These are phyloP conservation scores for Mycena capillaripes DNA, from an alignment of 768 basidiomycete species.

Conservation along the genomic window DNA sequence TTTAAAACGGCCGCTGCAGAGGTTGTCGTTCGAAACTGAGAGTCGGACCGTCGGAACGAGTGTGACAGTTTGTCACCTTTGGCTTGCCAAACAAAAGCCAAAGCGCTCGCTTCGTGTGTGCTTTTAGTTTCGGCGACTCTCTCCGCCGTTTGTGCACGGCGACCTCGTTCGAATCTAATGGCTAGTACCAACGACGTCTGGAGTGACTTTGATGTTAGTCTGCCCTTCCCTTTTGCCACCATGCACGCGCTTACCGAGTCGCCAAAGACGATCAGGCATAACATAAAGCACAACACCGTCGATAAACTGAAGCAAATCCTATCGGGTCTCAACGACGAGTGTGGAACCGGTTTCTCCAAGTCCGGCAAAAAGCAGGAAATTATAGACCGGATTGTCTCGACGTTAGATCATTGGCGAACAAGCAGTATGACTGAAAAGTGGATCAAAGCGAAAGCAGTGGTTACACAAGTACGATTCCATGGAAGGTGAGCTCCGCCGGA, in stretches of 20 bases:
- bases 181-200: slow-evolving; percentile 69
- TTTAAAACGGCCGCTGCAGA: too few species aligned
- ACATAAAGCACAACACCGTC: slow-evolving; percentile 84
- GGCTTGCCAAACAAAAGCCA: neutral
- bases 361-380: slow-evolving; percentile 91
- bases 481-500: slow-evolving; percentile 71
- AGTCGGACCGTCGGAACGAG: too few species aligned
- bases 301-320: slow-evolving; percentile 90
- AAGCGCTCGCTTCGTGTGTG: slow-evolving; percentile 21
- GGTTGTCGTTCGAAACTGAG: too few species aligned
- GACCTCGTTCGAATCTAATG: slow-evolving; percentile 57
- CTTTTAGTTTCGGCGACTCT: slow-evolving; percentile 15
- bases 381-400: slow-evolving; percentile 77
- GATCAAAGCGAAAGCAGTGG: slow-evolving; percentile 75
- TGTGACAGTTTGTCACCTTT: neutral
- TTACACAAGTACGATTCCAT: slow-evolving; percentile 73
- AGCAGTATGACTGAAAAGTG: slow-evolving; percentile 74
- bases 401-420: slow-evolving; percentile 73
- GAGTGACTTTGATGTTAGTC: slow-evolving; percentile 81
- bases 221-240: slow-evolving; percentile 15
- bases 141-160: neutral
- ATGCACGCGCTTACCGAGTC: slow-evolving; percentile 33
- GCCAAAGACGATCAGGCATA: slow-evolving; percentile 75
- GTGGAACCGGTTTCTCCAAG: slow-evolving; percentile 74
- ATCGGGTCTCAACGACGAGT: slow-evolving; percentile 83